Evolutionary conservation across 495 filamentous ascomycete species (phyloP).

Genomic region (Aspergillus diversus): DNA sequence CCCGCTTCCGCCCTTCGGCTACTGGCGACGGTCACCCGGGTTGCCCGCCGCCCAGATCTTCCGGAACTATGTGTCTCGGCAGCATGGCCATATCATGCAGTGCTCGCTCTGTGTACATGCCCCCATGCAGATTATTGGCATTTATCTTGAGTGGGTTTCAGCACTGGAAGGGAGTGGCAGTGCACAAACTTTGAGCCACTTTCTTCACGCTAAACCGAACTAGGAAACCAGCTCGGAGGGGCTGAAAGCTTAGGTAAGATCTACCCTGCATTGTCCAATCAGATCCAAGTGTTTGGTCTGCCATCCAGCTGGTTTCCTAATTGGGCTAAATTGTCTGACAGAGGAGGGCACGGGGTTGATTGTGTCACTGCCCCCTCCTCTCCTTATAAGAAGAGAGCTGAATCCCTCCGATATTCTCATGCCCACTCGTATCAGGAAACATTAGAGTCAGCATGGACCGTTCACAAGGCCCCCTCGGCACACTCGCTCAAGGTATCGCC

Average conservation of each 20-base stretch:
- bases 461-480: conserved; percentile 13
- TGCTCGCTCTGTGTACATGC: too few species aligned
- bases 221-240: neutral
- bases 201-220: neutral
- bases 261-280: neutral
- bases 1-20: too few species aligned
- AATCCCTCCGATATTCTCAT: neutral
- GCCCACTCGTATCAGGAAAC: neutral
- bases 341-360: neutral
- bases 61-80: too few species aligned
- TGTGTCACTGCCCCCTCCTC: neutral
- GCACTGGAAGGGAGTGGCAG: neutral
- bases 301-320: conserved; percentile 4
- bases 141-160: neutral
- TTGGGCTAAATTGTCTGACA: neutral
- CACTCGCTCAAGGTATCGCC: conserved; percentile 28
- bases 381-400: conserved; percentile 6
- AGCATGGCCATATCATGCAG: too few species aligned
- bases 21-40: too few species aligned
- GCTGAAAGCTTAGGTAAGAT: neutral
- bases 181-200: too few species aligned
- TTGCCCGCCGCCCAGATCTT: too few species aligned
- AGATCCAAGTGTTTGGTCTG: neutral
- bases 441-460: conserved; percentile 9
- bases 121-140: neutral